Base-by-base conservation (phyloP, 106 monocot species). In the Agapanthus africanus region DNA sequence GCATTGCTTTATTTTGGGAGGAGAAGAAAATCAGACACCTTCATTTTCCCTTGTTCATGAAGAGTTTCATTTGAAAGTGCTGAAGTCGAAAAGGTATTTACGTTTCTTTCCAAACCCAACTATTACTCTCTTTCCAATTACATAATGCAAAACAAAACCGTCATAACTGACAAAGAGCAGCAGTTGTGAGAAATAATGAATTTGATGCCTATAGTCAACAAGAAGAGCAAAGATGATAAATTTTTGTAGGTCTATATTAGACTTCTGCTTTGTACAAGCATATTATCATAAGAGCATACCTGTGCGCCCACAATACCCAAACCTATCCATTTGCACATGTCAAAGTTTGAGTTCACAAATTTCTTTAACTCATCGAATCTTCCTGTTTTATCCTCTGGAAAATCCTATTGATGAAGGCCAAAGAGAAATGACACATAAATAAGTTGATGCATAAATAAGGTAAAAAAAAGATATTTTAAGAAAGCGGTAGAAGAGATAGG, bases 301-400 rank as follows among this genome's bases (percentile, higher is more conserved):
- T 90, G 86, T 23, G 81, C 78, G 70, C 73, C 80, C 23, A 84
- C 79, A 49, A 84, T 49, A n/a, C 59, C 68, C 41, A 79, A 69
- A 33, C 78, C 86, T 78, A 84, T 81, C 86, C 86, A 86, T 79
- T 83, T 80, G 79, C 86, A 86, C 63, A 86, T 71, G 22, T 83
- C 79, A 73, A 81, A 81, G 65, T 90, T 90, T 49, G 75, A 74
- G 27, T 51, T 71, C n/a, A 90, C 78, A 74, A 90, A 90, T 21
- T 86, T 71, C 66, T 79, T 79, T 27, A 90, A 75, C 19, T 83
- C 83, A 11, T 83, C 11, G 36, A 90, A 77, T 70, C 68, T 86
- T 37, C 83, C 90, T 40, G 83, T 90, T n/a, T 70, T 70, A 69
- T 85, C 90, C 8, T 39, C 42, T 26, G 90, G 90, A 22, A 90